These are phyloP conservation scores for Ceratobasidium sp. DNA, from an alignment of 1,284 basidiomycete genomes.

Conservation along the genomic window DNA sequence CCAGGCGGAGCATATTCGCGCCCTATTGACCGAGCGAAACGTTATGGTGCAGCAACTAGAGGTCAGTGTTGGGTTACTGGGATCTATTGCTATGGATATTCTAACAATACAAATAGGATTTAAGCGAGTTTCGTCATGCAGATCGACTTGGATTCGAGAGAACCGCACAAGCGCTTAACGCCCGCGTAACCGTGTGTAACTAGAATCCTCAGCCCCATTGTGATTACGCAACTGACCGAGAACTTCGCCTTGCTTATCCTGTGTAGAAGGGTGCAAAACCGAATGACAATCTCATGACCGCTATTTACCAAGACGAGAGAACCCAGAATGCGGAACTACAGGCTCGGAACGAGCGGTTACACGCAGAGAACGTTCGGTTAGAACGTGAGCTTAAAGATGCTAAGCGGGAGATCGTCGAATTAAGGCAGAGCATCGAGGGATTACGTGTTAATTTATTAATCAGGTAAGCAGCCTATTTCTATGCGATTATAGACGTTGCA, in stretches of 20 bases:
- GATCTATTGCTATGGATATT: neutral
- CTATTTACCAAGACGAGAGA: constrained; percentile 35
- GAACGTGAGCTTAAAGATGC: constrained; percentile 36
- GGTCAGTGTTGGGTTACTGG: neutral
- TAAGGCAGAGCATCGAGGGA: constrained; percentile 33
- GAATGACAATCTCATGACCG: neutral
- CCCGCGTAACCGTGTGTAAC: constrained; percentile 20
- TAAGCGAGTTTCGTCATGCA: constrained; percentile 38
- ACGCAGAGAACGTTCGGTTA: constrained; percentile 25
- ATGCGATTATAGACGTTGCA: neutral
- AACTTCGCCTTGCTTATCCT: neutral
- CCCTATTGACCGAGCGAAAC: constrained; percentile 29
- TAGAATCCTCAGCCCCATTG: neutral
- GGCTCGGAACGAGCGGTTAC: constrained; percentile 20
- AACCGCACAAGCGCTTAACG: constrained; percentile 39
- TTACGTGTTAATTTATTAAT: constrained; percentile 35
- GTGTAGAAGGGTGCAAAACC: constrained; percentile 16
- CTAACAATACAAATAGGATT: constrained; percentile 18
- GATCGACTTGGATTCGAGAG: constrained; percentile 39
- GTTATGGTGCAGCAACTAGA: constrained; percentile 38
- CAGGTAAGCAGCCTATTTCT: neutral
- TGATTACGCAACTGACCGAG: constrained; percentile 7
- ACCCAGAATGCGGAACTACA: constrained; percentile 29
- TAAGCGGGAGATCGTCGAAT: constrained; percentile 24
- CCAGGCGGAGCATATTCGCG: constrained; percentile 36